Percentiles rank a stretch among this genome's conserved stretches.
Evolutionary conservation across 2,329 filamentous ascomycete species (phyloP).

Genomic region (Trichoderma harzianum): DNA sequence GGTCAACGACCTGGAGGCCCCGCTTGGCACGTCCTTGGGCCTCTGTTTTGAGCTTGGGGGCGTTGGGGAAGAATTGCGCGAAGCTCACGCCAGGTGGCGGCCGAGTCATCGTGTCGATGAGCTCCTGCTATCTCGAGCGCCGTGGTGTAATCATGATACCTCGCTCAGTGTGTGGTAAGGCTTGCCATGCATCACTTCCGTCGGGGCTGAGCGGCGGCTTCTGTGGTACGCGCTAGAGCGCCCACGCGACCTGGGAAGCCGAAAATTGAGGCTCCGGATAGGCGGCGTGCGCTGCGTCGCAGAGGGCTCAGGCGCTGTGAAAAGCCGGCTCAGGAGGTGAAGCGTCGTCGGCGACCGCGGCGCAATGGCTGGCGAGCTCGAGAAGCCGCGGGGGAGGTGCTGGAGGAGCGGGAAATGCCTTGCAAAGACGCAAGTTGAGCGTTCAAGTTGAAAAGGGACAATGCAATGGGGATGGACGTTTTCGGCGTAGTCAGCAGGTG

Average conservation of each 20-base stretch:
- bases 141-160: constrained; percentile 57
- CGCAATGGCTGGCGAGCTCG: constrained; percentile 13
- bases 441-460: constrained; percentile 19
- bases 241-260: constrained; percentile 39
- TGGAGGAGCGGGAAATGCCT: constrained; percentile 14
- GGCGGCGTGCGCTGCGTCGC: constrained; percentile 12
- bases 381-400: background rate
- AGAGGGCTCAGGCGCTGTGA: background rate
- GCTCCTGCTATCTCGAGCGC: constrained; percentile 50
- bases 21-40: constrained; percentile 37
- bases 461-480: constrained; percentile 19
- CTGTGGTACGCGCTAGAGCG: constrained; percentile 25
- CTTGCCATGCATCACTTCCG: constrained; percentile 24
- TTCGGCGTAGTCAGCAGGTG: constrained; percentile 17
- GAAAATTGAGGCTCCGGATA: constrained; percentile 20
- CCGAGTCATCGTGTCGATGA: constrained; percentile 70
- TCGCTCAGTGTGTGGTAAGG: constrained; percentile 31
- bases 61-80: constrained; percentile 81
- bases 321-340: background rate
- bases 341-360: constrained; percentile 20
- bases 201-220: constrained; percentile 13
- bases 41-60: constrained; percentile 60
- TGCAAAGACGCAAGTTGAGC: constrained; percentile 15
- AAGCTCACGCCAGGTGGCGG: constrained; percentile 70
- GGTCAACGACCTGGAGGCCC: constrained; percentile 24